Conservation (phyloP, 2,329 filamentous ascomycete genomes). For the Diaporthe sp. region DNA sequence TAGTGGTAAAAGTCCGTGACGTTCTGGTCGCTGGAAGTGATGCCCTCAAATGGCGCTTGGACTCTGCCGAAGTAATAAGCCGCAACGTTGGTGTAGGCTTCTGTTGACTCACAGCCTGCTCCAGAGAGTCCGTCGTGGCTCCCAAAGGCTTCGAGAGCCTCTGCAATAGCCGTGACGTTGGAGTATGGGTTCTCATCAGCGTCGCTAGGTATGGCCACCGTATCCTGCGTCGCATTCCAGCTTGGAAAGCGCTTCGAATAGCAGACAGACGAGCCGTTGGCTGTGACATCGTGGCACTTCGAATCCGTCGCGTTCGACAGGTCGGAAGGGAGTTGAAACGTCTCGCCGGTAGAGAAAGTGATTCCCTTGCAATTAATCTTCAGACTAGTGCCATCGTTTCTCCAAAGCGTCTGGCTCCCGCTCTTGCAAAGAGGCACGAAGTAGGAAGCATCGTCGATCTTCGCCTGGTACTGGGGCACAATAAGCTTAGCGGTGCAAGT, state of each 20-base stretch:
- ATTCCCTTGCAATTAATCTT: conserved; percentile 7
- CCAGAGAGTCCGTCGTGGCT: background rate
- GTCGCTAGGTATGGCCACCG: background rate
- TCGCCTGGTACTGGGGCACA: conserved; percentile 11
- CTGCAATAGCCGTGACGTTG: conserved; percentile 15
- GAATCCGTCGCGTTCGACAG: conserved; percentile 9
- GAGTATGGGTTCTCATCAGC: background rate
- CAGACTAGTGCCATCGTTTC: conserved; percentile 10
- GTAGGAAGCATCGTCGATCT: conserved; percentile 23
- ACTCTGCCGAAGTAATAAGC: conserved; percentile 27
- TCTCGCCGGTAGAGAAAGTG: conserved; percentile 1
- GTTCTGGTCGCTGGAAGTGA: background rate
- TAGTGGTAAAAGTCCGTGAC: background rate
- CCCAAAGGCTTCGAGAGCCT: background rate
- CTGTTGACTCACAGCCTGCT: background rate
- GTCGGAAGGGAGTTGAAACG: background rate
- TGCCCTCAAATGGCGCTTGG: background rate
- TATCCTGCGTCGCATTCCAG: conserved; percentile 2
- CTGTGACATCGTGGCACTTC: background rate
- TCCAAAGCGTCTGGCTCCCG: conserved; percentile 4
- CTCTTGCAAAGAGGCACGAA: conserved; percentile 23
- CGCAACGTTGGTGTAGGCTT: background rate
- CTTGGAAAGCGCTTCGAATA: background rate
- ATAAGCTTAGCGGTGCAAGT: conserved; percentile 7
- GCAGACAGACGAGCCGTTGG: background rate